These are phyloP conservation scores for Claviceps digitariae DNA, from an alignment of 2,329 filamentous ascomycete genomes.

Conservation along the genomic window DNA sequence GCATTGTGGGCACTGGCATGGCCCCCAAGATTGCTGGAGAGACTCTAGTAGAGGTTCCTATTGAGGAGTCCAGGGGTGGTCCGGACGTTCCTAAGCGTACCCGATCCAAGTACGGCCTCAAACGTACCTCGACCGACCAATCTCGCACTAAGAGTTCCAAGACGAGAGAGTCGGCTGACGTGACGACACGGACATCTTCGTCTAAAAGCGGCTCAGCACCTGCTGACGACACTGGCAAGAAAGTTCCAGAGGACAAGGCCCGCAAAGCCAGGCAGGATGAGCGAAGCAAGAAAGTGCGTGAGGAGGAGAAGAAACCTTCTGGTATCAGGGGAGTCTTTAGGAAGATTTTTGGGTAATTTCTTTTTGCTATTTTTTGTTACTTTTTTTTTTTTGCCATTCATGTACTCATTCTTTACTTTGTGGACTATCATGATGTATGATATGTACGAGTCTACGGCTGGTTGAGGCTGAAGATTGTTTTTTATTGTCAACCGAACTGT, in stretches of 20 bases:
- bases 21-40: constrained; percentile 12
- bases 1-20: constrained; percentile 15
- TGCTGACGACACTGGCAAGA: constrained; percentile 3
- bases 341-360: constrained; percentile 18
- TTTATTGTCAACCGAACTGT: too few relatives aligned
- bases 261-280: constrained; percentile 21
- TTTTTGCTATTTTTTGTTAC: neutral
- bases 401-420: too few relatives aligned
- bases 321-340: constrained; percentile 24
- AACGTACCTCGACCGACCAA: constrained; percentile 17
- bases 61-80: neutral
- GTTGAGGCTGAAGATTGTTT: constrained; percentile 1
- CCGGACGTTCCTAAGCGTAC: constrained; percentile 19
- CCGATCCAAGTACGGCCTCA: constrained; percentile 15
- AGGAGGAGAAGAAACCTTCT: constrained; percentile 16
- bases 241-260: constrained; percentile 17
- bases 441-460: constrained; percentile 2
- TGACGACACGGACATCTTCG: neutral
- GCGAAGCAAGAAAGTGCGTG: constrained; percentile 19
- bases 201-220: constrained; percentile 1
- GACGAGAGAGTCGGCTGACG: constrained; percentile 8
- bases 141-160: constrained; percentile 12
- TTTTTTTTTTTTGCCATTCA: neutral
- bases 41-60: constrained; percentile 4
- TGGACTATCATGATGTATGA: constrained; percentile 6